A percentile compares a stretch with the other conserved stretches of the same genome.
Conservation (phyloP, 129 eudicot genomes). For the Tanacetum coccineum region DNA sequence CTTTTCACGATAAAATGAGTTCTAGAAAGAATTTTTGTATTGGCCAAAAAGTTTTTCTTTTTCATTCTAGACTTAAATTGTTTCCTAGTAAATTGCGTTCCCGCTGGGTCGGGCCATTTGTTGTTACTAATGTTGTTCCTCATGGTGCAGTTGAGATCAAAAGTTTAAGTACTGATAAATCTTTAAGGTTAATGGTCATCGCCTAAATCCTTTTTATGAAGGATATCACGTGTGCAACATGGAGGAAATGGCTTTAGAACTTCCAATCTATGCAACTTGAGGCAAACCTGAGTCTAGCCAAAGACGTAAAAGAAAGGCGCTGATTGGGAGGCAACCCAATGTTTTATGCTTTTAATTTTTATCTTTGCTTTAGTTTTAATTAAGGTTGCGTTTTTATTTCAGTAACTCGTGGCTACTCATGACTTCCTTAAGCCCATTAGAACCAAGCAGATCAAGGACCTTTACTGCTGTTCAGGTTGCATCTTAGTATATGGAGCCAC, state of each 20-base stretch:
- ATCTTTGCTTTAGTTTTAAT: too few relatives aligned
- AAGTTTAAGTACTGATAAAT: not conserved
- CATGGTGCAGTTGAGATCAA: not conserved
- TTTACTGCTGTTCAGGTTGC: too few relatives aligned
- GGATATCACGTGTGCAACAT: not conserved
- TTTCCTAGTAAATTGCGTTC: not conserved
- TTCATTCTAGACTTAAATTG: not conserved
- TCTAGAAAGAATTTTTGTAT: too few relatives aligned
- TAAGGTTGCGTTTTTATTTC: too few relatives aligned
- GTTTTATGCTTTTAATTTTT: too few relatives aligned
- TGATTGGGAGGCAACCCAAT: not conserved
- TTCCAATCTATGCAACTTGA: not conserved
- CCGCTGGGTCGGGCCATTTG: not conserved
- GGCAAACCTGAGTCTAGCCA: not conserved
- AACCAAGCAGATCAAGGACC: too few relatives aligned
- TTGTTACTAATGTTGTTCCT: not conserved
- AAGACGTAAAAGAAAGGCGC: not conserved
- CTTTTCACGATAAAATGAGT: too few relatives aligned
- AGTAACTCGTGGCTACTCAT: too few relatives aligned
- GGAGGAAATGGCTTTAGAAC: not conserved
- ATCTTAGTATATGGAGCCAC: too few relatives aligned
- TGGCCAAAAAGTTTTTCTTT: not conserved
- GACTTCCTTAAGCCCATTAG: too few relatives aligned
- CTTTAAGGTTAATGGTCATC: not conserved
- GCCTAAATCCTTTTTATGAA: not conserved